Conservation (phyloP, 2,329 filamentous ascomycete genomes). For the Penicillium paneum region DNA sequence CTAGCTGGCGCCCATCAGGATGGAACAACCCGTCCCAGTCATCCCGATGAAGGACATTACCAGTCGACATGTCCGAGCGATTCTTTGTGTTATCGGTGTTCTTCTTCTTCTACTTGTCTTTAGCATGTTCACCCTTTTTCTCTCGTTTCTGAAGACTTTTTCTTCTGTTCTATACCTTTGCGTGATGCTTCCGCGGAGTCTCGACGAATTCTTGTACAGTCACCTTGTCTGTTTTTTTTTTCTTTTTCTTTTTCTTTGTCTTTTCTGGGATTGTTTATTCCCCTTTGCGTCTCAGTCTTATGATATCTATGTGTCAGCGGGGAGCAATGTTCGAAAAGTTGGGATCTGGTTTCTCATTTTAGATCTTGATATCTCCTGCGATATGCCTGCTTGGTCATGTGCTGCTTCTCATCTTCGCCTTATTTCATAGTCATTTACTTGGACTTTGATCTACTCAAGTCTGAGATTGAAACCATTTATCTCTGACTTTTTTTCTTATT, state of each 20-base stretch:
- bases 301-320: conserved; percentile 3
- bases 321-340: conserved; percentile 1
- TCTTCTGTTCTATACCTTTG: conserved; percentile 15
- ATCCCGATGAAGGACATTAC: conserved; percentile 18
- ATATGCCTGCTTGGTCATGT: conserved; percentile 1
- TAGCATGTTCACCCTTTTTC: conserved; percentile 10
- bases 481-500: background rate
- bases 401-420: background rate
- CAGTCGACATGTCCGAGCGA: conserved; percentile 7
- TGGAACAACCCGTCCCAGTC: conserved; percentile 25
- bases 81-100: conserved; percentile 3
- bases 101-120: conserved; percentile 9
- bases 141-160: background rate
- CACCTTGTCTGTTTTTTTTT: conserved; percentile 9
- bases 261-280: conserved; percentile 1
- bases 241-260: conserved; percentile 1
- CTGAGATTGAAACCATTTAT: background rate
- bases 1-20: conserved; percentile 33
- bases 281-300: background rate
- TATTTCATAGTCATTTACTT: background rate
- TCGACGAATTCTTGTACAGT: conserved; percentile 14
- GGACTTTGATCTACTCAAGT: background rate
- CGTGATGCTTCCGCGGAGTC: conserved; percentile 24
- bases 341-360: background rate
- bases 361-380: background rate